Conservation (phyloP, 23 red algal genomes). For the Gracilaria gracilis region DNA sequence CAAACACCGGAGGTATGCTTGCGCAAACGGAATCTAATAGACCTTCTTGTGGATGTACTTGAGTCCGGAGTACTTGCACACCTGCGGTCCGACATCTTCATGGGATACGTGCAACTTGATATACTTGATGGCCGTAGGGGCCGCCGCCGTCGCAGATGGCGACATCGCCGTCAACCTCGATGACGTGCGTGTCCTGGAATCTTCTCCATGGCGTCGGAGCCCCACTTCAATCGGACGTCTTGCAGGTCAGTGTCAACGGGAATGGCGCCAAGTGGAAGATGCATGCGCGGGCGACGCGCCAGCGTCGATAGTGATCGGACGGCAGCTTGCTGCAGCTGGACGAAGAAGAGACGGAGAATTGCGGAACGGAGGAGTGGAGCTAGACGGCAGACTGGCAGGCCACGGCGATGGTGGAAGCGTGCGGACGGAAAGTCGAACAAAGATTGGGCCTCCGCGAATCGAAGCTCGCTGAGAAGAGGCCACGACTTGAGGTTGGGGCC, state of each 20-base stretch:
- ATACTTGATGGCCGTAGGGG: conserved; percentile 82
- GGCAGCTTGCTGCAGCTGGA: conserved; percentile 3
- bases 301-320: conserved; percentile 13
- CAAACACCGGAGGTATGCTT: conserved; percentile 7
- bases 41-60: conserved; percentile 48
- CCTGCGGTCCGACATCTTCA: conserved; percentile 46
- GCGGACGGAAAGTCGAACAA: no score
- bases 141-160: conserved; percentile 84
- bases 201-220: conserved; percentile 87
- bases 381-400: background rate
- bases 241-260: conserved; percentile 67
- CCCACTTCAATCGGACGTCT: conserved; percentile 75
- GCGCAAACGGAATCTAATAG: background rate
- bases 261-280: conserved; percentile 78
- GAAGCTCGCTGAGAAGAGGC: background rate
- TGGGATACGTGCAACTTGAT: conserved; percentile 75
- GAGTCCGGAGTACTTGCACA: conserved; percentile 77
- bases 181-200: conserved; percentile 60
- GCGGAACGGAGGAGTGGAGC: background rate
- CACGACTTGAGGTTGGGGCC: background rate
- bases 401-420: background rate
- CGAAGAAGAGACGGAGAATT: conserved; percentile 10
- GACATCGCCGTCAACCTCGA: conserved; percentile 69
- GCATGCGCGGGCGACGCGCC: conserved; percentile 48
- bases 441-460: no score